A percentile compares a stretch with the other conserved stretches of the same genome.
These are phyloP conservation scores for Fennellomyces sp. DNA, from an alignment of 371 early-diverging fungal genomes.

Conservation along the genomic window DNA sequence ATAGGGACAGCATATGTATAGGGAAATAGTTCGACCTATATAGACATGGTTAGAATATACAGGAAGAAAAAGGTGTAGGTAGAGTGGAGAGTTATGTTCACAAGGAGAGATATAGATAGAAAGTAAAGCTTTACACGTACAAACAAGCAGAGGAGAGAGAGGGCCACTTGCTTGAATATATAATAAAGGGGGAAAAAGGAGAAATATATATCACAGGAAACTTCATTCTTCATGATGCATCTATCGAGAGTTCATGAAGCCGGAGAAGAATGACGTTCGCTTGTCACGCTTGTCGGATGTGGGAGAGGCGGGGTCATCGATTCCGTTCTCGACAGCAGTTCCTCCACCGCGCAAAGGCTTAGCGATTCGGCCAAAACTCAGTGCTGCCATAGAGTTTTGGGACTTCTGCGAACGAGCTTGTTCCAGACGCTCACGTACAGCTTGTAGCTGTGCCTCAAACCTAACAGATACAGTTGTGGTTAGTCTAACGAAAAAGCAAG, in stretches of 20 bases:
- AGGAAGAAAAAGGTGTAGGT: neutral
- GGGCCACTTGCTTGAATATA: constrained; percentile 5
- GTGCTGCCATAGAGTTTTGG: constrained; percentile 59
- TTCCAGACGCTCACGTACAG: constrained; percentile 79
- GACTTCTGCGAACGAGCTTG: constrained; percentile 70
- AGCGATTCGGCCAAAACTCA: constrained; percentile 88
- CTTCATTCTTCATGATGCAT: neutral
- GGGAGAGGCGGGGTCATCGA: constrained; percentile 12
- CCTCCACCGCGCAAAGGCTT: constrained; percentile 92
- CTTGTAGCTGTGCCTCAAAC: constrained; percentile 82
- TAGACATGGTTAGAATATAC: neutral
- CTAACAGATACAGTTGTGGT: constrained; percentile 25
- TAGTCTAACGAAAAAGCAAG: neutral
- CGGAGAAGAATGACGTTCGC: constrained; percentile 43
- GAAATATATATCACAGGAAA: neutral
- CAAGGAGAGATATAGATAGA: neutral
- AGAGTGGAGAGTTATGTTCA: neutral
- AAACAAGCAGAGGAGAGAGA: neutral
- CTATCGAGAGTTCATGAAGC: constrained; percentile 33
- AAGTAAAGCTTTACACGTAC: constrained; percentile 4
- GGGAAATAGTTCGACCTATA: neutral
- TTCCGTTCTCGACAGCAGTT: constrained; percentile 30
- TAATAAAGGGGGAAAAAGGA: neutral
- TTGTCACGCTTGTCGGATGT: constrained; percentile 37
- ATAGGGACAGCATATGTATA: neutral